Base-by-base conservation (phyloP, 2,329 filamentous ascomycete species). In the Fusarium chlamydosporum region DNA sequence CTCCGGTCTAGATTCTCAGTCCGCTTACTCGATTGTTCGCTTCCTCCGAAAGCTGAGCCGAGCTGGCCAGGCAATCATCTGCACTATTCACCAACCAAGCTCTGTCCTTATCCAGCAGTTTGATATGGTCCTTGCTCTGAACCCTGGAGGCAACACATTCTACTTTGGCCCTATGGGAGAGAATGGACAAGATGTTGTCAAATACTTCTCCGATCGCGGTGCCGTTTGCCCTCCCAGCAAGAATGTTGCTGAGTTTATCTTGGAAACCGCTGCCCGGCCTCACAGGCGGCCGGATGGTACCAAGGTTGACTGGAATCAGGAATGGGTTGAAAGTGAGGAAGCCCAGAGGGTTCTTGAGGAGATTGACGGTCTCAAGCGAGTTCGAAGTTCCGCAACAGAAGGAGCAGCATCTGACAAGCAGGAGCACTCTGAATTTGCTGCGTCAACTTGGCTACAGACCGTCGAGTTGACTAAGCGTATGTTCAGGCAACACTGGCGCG, bases 401-500 rank as follows among this genome's bases (percentile, higher is more conserved):
- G 70, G 70, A n/a, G n/a, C 38, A 27, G 29, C 23, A 23, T 43
- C 42, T 35, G 35, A 27, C 3, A 50, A 27, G 3, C 54, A 56
- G 27, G 51, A 64, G 10, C 54, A 54, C 16, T 80, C 82, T 40
- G 89, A 91, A 70, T 94, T 91, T 70, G 91, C 91, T 1, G 90
- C 91, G 0, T 83, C 91, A 0, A 82, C 88, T 0, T 82, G 79
- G 74, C 76, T 85, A 2, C 92, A 94, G 79, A 91, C 85, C 8
- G 81, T 81, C 6, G 84, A 89, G 74, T 83, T 94, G 20, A 92
- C 89, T 5, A 89, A 89, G 76, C 86, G 92, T 23, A 85, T 91
- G 50, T 93, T 93, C 78, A 81, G 82, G 6, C 88, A 92, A 70
- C 90, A 93, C 80, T 94, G 91, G 91, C 86, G 92, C 15, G 89